Percentiles rank a stretch among this genome's conserved stretches.
phyloP scores from a whole-genome alignment of 2,329 filamentous ascomycete genomes.

The Diaporthe aspalathi region DNA sequence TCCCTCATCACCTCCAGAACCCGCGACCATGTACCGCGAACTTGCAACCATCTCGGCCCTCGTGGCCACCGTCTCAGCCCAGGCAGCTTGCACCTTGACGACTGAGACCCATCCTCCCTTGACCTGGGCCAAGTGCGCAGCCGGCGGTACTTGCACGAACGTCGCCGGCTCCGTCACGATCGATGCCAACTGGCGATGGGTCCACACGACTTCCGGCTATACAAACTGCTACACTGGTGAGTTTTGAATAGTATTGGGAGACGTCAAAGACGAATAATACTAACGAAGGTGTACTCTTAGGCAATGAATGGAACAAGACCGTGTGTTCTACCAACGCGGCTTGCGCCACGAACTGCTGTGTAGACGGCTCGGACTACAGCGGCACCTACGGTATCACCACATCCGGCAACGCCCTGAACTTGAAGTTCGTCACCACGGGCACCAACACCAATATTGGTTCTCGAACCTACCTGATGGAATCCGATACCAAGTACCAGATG shows the following conservation, averaged over 20 bases:
- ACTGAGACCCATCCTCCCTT: constrained; percentile 64
- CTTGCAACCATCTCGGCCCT: constrained; percentile 17
- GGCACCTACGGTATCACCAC: constrained; percentile 65
- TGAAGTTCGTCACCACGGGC: constrained; percentile 59
- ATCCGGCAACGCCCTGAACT: constrained; percentile 58
- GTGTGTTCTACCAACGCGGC: constrained; percentile 59
- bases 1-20: not conserved
- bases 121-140: constrained; percentile 63
- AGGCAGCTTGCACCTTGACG: constrained; percentile 59
- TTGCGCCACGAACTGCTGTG: constrained; percentile 67
- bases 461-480: constrained; percentile 73
- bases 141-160: constrained; percentile 59
- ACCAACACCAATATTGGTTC: constrained; percentile 60
- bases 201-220: constrained; percentile 59
- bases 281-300: constrained; percentile 40
- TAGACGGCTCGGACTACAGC: constrained; percentile 66
- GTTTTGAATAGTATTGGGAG: not conserved
- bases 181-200: constrained; percentile 70
- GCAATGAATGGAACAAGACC: constrained; percentile 59
- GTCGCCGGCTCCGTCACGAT: constrained; percentile 62
- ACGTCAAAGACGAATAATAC: no score
- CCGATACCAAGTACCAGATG: constrained; percentile 70
- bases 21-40: constrained; percentile 27
- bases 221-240: constrained; percentile 54
- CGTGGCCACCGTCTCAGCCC: constrained; percentile 48